phyloP scores from a whole-genome alignment of 2,329 filamentous ascomycete species.

The Cordyceps cateniannulata region DNA sequence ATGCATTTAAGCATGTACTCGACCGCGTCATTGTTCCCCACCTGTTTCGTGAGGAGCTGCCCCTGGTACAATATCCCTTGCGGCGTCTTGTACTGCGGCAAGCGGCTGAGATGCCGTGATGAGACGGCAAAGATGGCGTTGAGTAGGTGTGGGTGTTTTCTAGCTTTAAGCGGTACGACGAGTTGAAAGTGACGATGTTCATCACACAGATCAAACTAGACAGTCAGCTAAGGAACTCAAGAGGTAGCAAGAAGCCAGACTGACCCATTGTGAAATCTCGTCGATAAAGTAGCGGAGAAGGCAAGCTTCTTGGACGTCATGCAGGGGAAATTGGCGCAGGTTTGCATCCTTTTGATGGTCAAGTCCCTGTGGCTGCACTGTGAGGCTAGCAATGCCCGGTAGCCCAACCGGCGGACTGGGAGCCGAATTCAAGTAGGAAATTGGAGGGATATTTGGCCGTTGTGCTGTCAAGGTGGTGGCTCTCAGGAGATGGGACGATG shows the following conservation, averaged over 20 bases:
- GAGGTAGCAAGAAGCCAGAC: not conserved
- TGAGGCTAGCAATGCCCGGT: slow-evolving; percentile 7
- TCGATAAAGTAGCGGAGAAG: slow-evolving; percentile 33
- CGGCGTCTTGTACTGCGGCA: slow-evolving; percentile 31
- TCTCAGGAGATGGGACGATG: not conserved
- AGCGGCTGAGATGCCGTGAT: slow-evolving; percentile 31
- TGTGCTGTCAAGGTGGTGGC: not conserved
- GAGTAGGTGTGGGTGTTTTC: slow-evolving; percentile 31
- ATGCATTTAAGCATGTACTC: slow-evolving; percentile 36
- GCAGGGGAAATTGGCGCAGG: slow-evolving; percentile 23
- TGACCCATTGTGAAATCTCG: slow-evolving; percentile 34
- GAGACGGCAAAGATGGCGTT: slow-evolving; percentile 35
- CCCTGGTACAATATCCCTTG: slow-evolving; percentile 31
- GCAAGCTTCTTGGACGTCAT: slow-evolving; percentile 31
- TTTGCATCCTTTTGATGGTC: not conserved
- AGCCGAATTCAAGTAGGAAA: not conserved
- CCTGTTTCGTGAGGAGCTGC: slow-evolving; percentile 28
- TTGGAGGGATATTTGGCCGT: not conserved
- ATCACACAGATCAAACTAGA: slow-evolving; percentile 34
- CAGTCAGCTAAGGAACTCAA: not conserved
- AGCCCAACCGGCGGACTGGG: not conserved
- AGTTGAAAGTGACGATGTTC: slow-evolving; percentile 33
- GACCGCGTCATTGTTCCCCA: slow-evolving; percentile 31
- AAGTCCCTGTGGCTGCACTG: not conserved
- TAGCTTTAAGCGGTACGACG: slow-evolving; percentile 29